phyloP scores from a whole-genome alignment of 2,329 filamentous ascomycete genomes.

The Chrysosporium queenslandicum region DNA sequence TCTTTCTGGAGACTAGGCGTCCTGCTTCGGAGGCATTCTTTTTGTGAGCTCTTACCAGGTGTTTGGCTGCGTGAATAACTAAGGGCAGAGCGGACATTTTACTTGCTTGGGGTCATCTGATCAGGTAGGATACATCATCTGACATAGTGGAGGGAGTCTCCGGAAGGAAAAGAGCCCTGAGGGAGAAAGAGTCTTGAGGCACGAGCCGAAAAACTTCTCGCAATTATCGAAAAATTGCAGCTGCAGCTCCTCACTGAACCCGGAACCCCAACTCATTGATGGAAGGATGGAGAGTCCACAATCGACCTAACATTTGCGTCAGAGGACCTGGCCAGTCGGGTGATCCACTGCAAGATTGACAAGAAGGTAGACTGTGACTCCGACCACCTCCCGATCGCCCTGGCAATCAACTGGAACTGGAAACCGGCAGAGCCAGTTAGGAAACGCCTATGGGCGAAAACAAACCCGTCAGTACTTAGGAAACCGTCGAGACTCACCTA shows the following conservation, averaged over 20 bases:
- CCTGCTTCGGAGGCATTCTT: too few relatives aligned
- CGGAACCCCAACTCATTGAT: slow-evolving; percentile 14
- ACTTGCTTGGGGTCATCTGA: too few relatives aligned
- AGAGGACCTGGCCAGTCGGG: background rate
- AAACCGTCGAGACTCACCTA: slow-evolving; percentile 12
- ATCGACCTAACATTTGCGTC: slow-evolving; percentile 16
- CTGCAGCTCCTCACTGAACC: slow-evolving; percentile 15
- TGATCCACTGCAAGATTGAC: slow-evolving; percentile 16
- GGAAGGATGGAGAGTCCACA: slow-evolving; percentile 13
- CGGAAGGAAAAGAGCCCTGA: too few relatives aligned
- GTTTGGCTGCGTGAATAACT: too few relatives aligned
- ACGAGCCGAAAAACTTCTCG: slow-evolving; percentile 15
- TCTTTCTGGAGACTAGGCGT: too few relatives aligned
- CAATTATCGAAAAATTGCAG: slow-evolving; percentile 15
- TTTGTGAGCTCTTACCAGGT: too few relatives aligned
- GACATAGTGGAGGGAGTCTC: too few relatives aligned
- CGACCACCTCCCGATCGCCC: slow-evolving; percentile 22
- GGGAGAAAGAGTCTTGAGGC: background rate
- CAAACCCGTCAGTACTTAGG: slow-evolving; percentile 15
- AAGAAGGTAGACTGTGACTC: slow-evolving; percentile 21
- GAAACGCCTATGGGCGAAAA: slow-evolving; percentile 18
- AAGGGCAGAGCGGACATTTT: too few relatives aligned
- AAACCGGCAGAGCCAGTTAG: slow-evolving; percentile 11
- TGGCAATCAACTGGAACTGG: slow-evolving; percentile 19
- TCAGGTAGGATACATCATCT: too few relatives aligned